phyloP scores from a whole-genome alignment of 345 rosid genomes.

The Dimocarpus longan region DNA sequence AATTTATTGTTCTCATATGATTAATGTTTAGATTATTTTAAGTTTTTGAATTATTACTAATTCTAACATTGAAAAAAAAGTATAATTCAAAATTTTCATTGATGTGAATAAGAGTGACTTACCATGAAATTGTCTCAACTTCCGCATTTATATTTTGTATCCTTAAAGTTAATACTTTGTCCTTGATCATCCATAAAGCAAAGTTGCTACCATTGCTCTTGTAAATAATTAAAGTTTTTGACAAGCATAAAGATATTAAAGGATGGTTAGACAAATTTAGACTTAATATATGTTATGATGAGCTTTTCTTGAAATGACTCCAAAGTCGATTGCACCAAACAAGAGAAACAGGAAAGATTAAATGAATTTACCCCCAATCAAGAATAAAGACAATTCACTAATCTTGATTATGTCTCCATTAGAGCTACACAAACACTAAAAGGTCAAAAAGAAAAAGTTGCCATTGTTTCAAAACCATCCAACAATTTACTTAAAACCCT shows the following conservation, averaged over 20 bases:
- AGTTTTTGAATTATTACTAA: too few species aligned
- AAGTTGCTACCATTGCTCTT: background rate
- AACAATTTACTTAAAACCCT: slow-evolving; percentile 30
- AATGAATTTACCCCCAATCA: slow-evolving; percentile 2
- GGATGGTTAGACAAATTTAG: background rate
- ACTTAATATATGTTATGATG: background rate
- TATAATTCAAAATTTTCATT: too few species aligned
- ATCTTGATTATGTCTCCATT: slow-evolving; percentile 33
- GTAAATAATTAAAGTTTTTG: background rate
- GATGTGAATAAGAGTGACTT: too few species aligned
- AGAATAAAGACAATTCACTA: slow-evolving; percentile 22
- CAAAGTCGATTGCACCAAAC: background rate
- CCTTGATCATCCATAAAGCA: background rate
- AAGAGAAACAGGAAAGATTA: background rate
- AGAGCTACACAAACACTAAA: slow-evolving; percentile 25
- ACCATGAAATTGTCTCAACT: too few species aligned
- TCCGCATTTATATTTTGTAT: too few species aligned
- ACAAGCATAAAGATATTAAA: background rate
- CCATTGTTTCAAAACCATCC: slow-evolving; percentile 33
- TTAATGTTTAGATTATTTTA: too few species aligned
- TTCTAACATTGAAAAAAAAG: too few species aligned
- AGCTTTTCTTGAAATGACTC: background rate
- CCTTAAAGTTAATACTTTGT: too few species aligned
- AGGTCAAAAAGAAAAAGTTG: slow-evolving; percentile 36
- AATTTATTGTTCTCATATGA: too few species aligned